These are phyloP conservation scores for Stenogyne calaminthoides DNA, from an alignment of 305 asterid genomes.

Conservation along the genomic window DNA sequence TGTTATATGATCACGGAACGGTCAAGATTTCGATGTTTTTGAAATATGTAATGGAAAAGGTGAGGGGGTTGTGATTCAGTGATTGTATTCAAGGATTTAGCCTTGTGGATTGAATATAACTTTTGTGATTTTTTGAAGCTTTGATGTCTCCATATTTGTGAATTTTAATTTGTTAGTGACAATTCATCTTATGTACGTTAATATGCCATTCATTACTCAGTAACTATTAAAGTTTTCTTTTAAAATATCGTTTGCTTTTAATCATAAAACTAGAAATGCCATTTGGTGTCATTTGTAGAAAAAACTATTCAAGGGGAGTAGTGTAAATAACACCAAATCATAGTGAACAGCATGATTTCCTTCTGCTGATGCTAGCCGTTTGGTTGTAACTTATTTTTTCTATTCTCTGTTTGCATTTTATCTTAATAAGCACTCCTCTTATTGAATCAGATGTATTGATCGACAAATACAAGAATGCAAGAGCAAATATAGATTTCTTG, in stretches of 20 bases:
- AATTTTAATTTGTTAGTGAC: too few relatives aligned
- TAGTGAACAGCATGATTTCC: neutral
- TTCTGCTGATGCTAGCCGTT: neutral
- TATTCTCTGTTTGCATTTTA: neutral
- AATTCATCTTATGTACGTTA: neutral
- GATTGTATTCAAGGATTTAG: neutral
- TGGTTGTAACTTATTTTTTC: neutral
- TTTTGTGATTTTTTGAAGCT: neutral
- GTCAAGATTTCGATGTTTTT: too few relatives aligned
- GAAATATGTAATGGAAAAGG: neutral
- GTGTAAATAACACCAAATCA: neutral
- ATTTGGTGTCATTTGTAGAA: neutral
- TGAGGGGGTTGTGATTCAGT: neutral
- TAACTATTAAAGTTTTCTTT: neutral
- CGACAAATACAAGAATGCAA: conserved; percentile 47
- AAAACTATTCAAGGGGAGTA: neutral
- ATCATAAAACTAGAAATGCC: neutral
- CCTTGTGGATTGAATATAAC: neutral
- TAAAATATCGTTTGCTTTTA: neutral
- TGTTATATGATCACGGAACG: neutral
- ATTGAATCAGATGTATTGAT: conserved; percentile 36
- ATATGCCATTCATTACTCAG: neutral
- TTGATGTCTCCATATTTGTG: neutral
- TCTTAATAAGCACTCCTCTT: neutral
- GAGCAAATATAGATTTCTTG: conserved; percentile 38